Evolutionary conservation across 306 rosid genomes (phyloP), one percentile per base, ranked within the genome.

Genomic region (Purshia tridentata): DNA sequence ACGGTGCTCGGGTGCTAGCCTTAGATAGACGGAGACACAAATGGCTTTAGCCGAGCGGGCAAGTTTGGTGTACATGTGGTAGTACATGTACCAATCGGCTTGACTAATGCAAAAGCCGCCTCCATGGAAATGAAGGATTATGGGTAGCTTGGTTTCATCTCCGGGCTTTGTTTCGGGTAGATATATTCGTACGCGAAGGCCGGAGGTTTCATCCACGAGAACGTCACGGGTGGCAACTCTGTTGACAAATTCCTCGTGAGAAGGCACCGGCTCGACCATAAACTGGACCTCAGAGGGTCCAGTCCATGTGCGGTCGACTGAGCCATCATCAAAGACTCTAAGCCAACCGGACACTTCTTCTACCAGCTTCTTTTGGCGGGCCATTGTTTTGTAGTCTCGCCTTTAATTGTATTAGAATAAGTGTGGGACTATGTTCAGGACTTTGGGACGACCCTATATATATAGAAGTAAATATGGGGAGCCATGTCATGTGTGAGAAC

Each of bases 81-180:
- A 84, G 85, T 91, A 91, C 86, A 85, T 84, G 86, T 61, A 84
- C 87, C 90, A 87, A 7, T 87, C 82, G 2, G 97, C 76, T 76
- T 91, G 80, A 63, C 87, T 88, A 0, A 88, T 87, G 76, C 97
- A 91, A 19, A 91, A 91, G 12, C 97, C 97, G 3, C 97, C 97
- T 0, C 97, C 97, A 0, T 86, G 90, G 40, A 86, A 85, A 22
- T 90, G 94, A 19, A 91, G 56, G 6, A 88, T 71, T 45, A 91
- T 46, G 0, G 92, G 92, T 0, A 91, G 67, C n/a, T 81, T 82
- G 3, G 47, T 8, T 0, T 10, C 9, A 0, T 67, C 82, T 0
- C 42, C 22, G 0, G 37, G 73, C 2, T 57, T 66, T 57, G 22
- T 67, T 52, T 88, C 88, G 4, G 91, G 92, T 0, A 84, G 41